phyloP scores from a whole-genome alignment of 1,284 basidiomycete species.

The Pterulicium gracile region DNA sequence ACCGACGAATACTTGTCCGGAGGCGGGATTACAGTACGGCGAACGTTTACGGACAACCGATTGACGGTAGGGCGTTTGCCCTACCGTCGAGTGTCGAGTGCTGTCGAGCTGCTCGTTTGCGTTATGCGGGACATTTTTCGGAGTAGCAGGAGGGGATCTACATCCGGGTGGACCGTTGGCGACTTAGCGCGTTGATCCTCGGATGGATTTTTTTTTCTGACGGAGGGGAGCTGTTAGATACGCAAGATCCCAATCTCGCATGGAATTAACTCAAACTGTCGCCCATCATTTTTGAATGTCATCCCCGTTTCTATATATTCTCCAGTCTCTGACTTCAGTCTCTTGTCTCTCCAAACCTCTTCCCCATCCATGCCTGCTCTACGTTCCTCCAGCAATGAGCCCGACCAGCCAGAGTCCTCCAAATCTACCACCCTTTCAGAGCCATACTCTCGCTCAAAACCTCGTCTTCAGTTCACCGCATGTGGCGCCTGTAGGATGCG shows the following conservation, averaged over 20 bases:
- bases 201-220: no score
- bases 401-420: background rate
- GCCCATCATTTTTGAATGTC: slow-evolving; percentile 1
- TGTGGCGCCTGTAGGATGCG: slow-evolving; percentile 86
- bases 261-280: background rate
- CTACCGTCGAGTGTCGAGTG: no score
- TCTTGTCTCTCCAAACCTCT: background rate
- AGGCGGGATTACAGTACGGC: no score
- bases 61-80: no score
- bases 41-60: no score
- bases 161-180: no score
- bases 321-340: background rate
- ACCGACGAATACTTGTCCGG: no score
- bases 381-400: background rate
- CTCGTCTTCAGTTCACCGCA: slow-evolving; percentile 74
- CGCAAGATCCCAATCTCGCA: background rate
- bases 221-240: no score
- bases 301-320: background rate
- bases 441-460: background rate
- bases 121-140: no score
- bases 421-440: background rate
- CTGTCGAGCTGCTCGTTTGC: no score
- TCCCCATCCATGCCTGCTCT: background rate
- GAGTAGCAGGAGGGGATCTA: no score
- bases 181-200: no score